A percentile compares a stretch with the other conserved stretches of the same genome.
Evolutionary conservation across 1,139 yeast genomes (phyloP).

Genomic region (Magnusiomyces ingens): DNA sequence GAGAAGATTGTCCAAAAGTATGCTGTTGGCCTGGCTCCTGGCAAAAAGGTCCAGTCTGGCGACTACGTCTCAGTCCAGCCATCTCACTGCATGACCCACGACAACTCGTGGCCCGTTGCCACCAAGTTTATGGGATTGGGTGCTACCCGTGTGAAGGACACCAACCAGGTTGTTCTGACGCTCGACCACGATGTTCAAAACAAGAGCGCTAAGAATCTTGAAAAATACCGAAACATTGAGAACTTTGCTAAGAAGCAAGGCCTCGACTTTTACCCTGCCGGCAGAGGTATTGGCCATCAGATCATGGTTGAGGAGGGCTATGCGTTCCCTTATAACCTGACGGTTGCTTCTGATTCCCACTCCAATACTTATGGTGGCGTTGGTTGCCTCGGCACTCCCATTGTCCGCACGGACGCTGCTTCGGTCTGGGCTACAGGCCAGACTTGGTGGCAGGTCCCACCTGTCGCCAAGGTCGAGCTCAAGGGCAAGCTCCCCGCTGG

Average conservation of each 20-base stretch:
- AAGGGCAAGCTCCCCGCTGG: conserved; percentile 77
- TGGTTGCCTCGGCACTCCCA: conserved; percentile 93
- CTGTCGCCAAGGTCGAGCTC: conserved; percentile 90
- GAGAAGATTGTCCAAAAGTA: conserved; percentile 92
- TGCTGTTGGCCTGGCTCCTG: conserved; percentile 72
- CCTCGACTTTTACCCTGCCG: conserved; percentile 97
- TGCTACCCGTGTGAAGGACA: conserved; percentile 72
- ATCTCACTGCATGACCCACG: conserved; percentile 98
- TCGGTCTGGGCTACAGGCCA: conserved; percentile 99
- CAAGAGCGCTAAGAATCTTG: conserved; percentile 76
- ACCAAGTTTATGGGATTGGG: conserved; percentile 93
- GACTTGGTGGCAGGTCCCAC: conserved; percentile 99
- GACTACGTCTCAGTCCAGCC: conserved; percentile 95
- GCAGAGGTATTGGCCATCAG: conserved; percentile 98
- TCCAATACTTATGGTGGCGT: conserved; percentile 97
- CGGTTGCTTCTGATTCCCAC: conserved; percentile 97
- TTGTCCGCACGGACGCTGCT: conserved; percentile 97
- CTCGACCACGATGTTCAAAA: conserved; percentile 98
- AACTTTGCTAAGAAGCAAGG: conserved; percentile 84
- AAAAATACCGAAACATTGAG: conserved; percentile 82
- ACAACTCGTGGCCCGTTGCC: conserved; percentile 99
- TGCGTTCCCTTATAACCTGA: conserved; percentile 87
- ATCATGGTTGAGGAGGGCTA: conserved; percentile 98
- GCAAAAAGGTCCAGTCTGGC: conserved; percentile 73
- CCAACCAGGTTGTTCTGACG: conserved; percentile 88